A percentile compares a stretch with the other conserved stretches of the same genome.
phyloP scores from a whole-genome alignment of 805 yeast genomes.

The Torulaspora maleeae region DNA sequence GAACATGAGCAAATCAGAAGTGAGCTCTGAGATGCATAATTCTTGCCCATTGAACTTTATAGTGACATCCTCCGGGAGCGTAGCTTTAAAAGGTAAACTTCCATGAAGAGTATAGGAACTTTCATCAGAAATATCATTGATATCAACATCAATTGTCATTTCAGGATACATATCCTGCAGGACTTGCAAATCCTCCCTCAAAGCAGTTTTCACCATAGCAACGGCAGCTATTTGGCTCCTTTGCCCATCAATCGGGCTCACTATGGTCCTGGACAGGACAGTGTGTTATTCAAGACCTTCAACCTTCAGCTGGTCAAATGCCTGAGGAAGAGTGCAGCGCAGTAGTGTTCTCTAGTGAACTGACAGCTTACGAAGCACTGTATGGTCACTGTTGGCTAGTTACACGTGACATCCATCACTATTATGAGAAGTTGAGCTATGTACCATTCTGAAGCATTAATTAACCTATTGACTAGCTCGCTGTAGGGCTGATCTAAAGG shows the following conservation, averaged over 20 bases:
- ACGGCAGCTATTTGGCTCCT: neutral
- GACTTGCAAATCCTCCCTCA: slow-evolving; percentile 23
- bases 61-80: slow-evolving; percentile 11
- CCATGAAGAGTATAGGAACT: slow-evolving; percentile 13
- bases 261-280: neutral
- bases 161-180: slow-evolving; percentile 35
- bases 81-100: slow-evolving; percentile 16
- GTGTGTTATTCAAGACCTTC: no score
- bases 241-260: neutral
- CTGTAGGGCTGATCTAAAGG: no score
- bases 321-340: no score
- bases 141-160: slow-evolving; percentile 9
- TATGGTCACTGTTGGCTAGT: no score
- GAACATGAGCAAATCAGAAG: slow-evolving; percentile 16
- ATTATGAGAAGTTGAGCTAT: no score
- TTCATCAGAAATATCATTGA: neutral
- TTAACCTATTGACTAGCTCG: no score
- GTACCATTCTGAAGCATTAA: no score
- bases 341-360: no score
- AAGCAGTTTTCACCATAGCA: slow-evolving; percentile 6
- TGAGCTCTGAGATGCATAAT: slow-evolving; percentile 13
- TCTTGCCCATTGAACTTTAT: slow-evolving; percentile 10
- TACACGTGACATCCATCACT: no score
- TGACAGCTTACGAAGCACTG: no score
- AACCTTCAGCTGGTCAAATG: no score